phyloP scores from a whole-genome alignment of 176 grass and related monocot genomes.

The Aegilops sharonensis region DNA sequence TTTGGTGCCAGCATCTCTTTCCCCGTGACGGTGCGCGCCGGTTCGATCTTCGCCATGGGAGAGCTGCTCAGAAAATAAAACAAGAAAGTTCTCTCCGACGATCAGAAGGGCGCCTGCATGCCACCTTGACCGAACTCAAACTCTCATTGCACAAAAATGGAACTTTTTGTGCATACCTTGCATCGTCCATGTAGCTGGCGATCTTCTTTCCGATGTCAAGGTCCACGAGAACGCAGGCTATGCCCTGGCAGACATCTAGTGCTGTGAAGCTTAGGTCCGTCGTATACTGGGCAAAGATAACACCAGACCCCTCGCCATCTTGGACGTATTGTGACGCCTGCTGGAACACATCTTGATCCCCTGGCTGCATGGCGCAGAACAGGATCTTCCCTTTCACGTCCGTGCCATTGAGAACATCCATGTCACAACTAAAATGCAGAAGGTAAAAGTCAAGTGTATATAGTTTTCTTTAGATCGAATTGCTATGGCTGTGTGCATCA shows the following conservation, averaged over 20 bases:
- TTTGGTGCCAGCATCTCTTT: not conserved
- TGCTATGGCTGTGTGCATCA: too few species aligned
- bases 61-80: not conserved
- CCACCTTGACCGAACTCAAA: too few species aligned
- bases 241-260: not conserved
- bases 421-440: too few species aligned
- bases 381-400: too few species aligned
- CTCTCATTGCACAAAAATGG: too few species aligned
- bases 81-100: not conserved
- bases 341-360: too few species aligned
- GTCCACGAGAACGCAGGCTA: conserved; percentile 37
- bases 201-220: not conserved
- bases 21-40: not conserved
- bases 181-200: not conserved
- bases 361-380: too few species aligned
- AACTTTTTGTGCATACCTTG: not conserved
- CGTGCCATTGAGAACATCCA: too few species aligned
- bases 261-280: not conserved
- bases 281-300: conserved; percentile 14
- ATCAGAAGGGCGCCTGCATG: too few species aligned
- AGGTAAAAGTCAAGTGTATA: not conserved
- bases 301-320: not conserved
- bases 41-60: conserved; percentile 13
- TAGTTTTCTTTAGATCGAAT: too few species aligned
- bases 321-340: too few species aligned